Conservation (phyloP, 2,329 filamentous ascomycete genomes). For the Didymella lethalis region DNA sequence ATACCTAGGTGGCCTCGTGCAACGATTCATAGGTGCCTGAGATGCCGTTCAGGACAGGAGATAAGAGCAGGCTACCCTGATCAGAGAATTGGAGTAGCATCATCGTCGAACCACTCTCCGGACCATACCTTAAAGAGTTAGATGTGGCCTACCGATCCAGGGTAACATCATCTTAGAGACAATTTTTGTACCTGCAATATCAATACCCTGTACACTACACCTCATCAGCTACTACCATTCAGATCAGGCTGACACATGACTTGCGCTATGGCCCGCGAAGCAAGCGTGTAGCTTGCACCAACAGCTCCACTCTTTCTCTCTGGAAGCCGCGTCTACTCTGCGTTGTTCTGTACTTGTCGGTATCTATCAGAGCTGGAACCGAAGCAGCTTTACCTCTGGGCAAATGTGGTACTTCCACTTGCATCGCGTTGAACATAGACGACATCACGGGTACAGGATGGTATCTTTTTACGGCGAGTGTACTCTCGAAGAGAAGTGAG, state of each 20-base stretch:
- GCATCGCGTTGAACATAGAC: not conserved
- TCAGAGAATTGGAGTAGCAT: not conserved
- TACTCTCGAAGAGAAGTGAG: not conserved
- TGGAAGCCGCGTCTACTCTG: not conserved
- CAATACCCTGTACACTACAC: not conserved
- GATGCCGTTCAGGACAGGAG: not conserved
- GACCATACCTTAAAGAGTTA: not conserved
- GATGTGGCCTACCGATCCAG: no score
- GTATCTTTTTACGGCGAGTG: no score
- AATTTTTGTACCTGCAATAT: not conserved
- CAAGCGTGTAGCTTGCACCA: not conserved
- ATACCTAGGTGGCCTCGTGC: slow-evolving; percentile 29
- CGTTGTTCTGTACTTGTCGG: not conserved
- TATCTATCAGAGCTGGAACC: not conserved
- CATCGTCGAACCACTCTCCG: not conserved
- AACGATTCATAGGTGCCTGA: slow-evolving; percentile 19
- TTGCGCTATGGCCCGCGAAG: not conserved
- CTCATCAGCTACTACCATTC: not conserved
- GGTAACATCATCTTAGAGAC: not conserved
- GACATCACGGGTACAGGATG: not conserved
- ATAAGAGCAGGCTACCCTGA: not conserved
- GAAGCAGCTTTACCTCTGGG: not conserved
- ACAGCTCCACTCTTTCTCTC: not conserved
- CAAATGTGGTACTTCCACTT: not conserved
- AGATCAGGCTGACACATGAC: not conserved